Conservation (phyloP, 1,139 yeast genomes). For the Sugiyamaella pinicola region DNA sequence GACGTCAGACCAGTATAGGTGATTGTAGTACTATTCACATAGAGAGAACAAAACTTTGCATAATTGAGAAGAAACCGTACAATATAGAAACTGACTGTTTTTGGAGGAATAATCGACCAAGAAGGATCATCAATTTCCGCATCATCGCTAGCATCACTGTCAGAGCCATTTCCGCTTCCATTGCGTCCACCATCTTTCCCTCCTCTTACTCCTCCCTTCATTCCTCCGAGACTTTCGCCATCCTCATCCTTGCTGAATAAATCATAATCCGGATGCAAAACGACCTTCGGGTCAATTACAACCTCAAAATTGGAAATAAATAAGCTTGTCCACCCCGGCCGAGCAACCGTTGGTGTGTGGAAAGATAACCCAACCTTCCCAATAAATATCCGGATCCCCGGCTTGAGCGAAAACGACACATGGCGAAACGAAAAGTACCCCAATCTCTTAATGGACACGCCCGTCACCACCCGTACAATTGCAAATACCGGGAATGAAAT, state of each 20-base stretch:
- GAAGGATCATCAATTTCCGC: constrained; percentile 18
- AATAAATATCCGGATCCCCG: constrained; percentile 43
- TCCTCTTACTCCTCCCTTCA: neutral
- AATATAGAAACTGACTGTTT: constrained; percentile 30
- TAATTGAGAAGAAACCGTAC: constrained; percentile 36
- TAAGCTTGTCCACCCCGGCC: constrained; percentile 45
- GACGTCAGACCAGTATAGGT: constrained; percentile 35
- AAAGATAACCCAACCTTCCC: constrained; percentile 42
- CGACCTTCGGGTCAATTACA: constrained; percentile 37
- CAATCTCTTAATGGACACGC: constrained; percentile 47
- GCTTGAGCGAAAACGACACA: constrained; percentile 41
- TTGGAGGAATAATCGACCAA: constrained; percentile 35
- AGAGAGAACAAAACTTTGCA: constrained; percentile 37
- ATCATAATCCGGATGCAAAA: constrained; percentile 30
- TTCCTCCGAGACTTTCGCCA: neutral
- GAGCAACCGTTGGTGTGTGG: constrained; percentile 47
- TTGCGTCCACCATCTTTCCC: neutral
- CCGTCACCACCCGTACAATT: constrained; percentile 45
- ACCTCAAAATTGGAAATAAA: constrained; percentile 38
- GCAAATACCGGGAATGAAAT: constrained; percentile 45
- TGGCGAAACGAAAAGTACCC: constrained; percentile 47
- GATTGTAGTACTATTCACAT: constrained; percentile 34
- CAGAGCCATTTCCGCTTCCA: neutral
- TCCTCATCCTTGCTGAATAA: constrained; percentile 13
- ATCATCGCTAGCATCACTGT: neutral